Percentiles rank a stretch among this genome's conserved stretches.
phyloP scores from a whole-genome alignment of 495 filamentous ascomycete species.

The Lophium mytilinum region DNA sequence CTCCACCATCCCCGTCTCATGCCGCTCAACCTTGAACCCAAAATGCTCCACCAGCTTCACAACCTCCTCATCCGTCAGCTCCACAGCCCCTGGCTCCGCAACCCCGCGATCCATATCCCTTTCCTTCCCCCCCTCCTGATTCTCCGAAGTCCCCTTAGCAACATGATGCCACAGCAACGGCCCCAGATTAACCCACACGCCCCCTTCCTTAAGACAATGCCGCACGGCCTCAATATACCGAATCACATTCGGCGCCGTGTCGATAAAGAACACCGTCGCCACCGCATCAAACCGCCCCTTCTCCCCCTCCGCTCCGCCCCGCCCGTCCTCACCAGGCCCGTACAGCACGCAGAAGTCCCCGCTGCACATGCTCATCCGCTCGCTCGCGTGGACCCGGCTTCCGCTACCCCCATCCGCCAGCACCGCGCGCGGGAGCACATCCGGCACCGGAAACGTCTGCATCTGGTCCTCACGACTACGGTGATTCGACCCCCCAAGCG shows the following conservation, averaged over 20 bases:
- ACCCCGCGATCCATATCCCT: conserved; percentile 40
- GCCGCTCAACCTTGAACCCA: conserved; percentile 59
- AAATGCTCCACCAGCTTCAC: conserved; percentile 61
- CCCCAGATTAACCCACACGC: conserved; percentile 82
- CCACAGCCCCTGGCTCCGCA: conserved; percentile 74
- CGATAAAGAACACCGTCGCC: conserved; percentile 87
- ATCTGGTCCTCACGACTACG: conserved; percentile 60
- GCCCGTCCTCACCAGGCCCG: conserved; percentile 46
- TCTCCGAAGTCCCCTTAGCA: background rate
- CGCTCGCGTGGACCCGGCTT: conserved; percentile 28
- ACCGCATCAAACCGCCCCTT: conserved; percentile 62
- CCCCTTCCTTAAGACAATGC: conserved; percentile 67
- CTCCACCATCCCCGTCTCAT: conserved; percentile 38
- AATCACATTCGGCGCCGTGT: conserved; percentile 89
- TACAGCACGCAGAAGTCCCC: conserved; percentile 80
- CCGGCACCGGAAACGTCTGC: conserved; percentile 60
- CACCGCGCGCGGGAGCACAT: conserved; percentile 58
- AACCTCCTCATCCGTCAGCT: conserved; percentile 83
- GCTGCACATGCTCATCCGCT: conserved; percentile 76
- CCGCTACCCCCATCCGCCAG: conserved; percentile 37
- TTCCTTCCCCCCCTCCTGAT: background rate
- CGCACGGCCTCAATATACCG: conserved; percentile 76
- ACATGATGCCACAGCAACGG: conserved; percentile 75
- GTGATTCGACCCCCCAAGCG: conserved; percentile 74
- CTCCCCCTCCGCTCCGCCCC: conserved; percentile 8